Base-by-base conservation (phyloP, 306 rosid species). In the Inga oerstediana region DNA sequence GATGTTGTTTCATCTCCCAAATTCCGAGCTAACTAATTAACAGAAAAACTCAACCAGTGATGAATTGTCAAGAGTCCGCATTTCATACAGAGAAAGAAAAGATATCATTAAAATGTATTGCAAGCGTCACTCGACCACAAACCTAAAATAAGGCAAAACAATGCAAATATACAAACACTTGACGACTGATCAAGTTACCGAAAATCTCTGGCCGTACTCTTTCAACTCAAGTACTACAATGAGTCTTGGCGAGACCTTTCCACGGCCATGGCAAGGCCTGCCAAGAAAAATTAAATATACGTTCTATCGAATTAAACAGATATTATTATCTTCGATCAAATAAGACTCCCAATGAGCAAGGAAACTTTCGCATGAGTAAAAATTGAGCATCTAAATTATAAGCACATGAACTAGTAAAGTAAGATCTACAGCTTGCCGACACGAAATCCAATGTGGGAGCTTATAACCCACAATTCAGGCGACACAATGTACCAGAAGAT, bases 11-110 rank as follows among this genome's bases (percentile, higher is more conserved):
- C 97, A 51, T 93, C 94, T 7, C 77, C 82, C 73, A 74, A 77
- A 79, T 81, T 89, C 85, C 80, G 90, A 51, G 89, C 89, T 83
- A 91, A 86, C 98, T 93, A 88, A 86, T 86, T 67, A 76, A 67
- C 72, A 61, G 71, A 83, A 67, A 66, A 6, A 10, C 22, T 56
- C 84, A 76, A 83, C 89, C 43, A 89, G 80, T 79, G 32, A 73
- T 74, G 75, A 10, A 32, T 15, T 43, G 43, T 71, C 37, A 72
- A 72, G 72, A 59, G 49, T 43, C 78, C 51, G 72, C 51, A 11
- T 64, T 70, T 46, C 76, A 74, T 35, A 45, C 48, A 65, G 16
- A 11, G 14, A 27, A 6, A 10, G 61, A 74, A 27, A 3, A 4
- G 9, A 56, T 27, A 10, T 52, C 7, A 56, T 20, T 75, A 20